These are phyloP conservation scores for Fistulinella cinereoalba DNA, from an alignment of 1,284 basidiomycete species.

Conservation along the genomic window DNA sequence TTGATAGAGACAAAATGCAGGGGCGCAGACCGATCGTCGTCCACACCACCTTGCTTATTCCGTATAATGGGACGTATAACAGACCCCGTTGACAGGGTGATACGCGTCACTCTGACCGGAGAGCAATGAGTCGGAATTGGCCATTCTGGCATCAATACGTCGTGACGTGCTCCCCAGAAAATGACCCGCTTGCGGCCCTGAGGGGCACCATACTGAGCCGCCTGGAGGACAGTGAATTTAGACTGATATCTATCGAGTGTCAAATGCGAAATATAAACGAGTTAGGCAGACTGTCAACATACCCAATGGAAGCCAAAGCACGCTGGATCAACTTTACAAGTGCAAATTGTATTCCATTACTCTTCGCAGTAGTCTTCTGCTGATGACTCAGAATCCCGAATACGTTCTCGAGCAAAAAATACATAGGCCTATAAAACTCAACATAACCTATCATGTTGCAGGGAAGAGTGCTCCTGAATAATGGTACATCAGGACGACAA, in stretches of 20 bases:
- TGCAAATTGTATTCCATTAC: conserved; percentile 45
- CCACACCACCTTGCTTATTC: conserved; percentile 31
- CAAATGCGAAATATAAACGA: neutral
- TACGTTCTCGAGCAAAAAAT: conserved; percentile 71
- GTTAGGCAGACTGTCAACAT: conserved; percentile 16
- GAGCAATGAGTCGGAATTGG: conserved; percentile 60
- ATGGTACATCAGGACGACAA: conserved; percentile 1
- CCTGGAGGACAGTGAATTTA: conserved; percentile 60
- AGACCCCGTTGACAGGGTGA: conserved; percentile 38
- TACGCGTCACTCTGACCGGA: conserved; percentile 27
- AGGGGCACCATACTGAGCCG: conserved; percentile 66
- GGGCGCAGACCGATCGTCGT: conserved; percentile 52
- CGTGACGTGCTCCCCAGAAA: conserved; percentile 60
- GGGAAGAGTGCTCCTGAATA: conserved; percentile 53
- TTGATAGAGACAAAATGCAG: conserved; percentile 52
- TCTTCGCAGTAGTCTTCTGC: conserved; percentile 34
- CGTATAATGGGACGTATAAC: conserved; percentile 41
- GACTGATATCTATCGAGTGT: conserved; percentile 58
- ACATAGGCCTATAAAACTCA: conserved; percentile 62
- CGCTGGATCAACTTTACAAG: conserved; percentile 64
- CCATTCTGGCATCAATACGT: conserved; percentile 54
- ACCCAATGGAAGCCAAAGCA: conserved; percentile 60
- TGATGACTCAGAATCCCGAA: conserved; percentile 51
- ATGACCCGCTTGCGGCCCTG: conserved; percentile 66
- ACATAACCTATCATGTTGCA: conserved; percentile 72